Percentiles rank a stretch among this genome's conserved stretches.
Conservation (phyloP, 2,329 filamentous ascomycete species). For the Fusarium cyanostomum region DNA sequence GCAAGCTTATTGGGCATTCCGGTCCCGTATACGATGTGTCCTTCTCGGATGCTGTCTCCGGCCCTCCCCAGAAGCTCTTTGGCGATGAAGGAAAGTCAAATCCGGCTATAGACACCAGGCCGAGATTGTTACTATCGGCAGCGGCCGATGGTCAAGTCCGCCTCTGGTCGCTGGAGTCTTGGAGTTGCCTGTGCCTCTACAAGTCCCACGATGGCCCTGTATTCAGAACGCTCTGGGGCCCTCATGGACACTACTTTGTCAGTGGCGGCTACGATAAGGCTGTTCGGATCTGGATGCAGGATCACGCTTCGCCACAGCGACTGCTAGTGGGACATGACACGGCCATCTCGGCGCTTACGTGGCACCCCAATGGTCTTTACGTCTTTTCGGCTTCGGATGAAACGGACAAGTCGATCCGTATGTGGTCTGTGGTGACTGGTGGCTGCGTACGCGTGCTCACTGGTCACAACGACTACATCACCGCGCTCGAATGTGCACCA, state of each 20-base stretch:
- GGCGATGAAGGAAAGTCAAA: constrained; percentile 57
- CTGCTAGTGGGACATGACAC: constrained; percentile 93
- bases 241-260: constrained; percentile 94
- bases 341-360: constrained; percentile 88
- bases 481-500: constrained; percentile 83
- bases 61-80: constrained; percentile 59
- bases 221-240: constrained; percentile 88
- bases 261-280: constrained; percentile 90
- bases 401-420: constrained; percentile 87
- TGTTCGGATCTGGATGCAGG: constrained; percentile 89
- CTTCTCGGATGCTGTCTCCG: constrained; percentile 78
- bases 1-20: constrained; percentile 86
- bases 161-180: constrained; percentile 91
- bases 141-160: constrained; percentile 89
- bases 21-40: constrained; percentile 89
- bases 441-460: constrained; percentile 90
- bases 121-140: constrained; percentile 84
- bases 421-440: constrained; percentile 95
- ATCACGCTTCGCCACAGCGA: constrained; percentile 88
- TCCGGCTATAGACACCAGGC: constrained; percentile 59
- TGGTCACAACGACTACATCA: constrained; percentile 89
- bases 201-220: constrained; percentile 92
- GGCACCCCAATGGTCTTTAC: constrained; percentile 94
- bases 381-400: constrained; percentile 91
- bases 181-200: constrained; percentile 93